Conservation (phyloP, 2,329 filamentous ascomycete genomes). For the Xylariaceae sp. region DNA sequence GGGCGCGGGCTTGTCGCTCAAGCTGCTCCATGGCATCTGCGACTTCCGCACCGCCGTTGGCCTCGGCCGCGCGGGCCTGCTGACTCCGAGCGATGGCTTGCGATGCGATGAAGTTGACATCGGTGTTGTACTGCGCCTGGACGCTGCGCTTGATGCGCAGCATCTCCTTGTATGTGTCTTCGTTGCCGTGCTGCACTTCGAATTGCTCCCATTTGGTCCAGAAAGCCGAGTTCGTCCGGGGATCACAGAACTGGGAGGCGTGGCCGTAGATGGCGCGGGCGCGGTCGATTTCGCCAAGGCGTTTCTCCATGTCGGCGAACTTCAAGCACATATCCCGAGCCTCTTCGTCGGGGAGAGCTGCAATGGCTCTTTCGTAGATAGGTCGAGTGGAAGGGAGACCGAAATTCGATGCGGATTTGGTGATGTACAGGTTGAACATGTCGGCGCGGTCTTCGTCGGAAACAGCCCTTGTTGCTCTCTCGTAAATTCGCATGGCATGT, state of each 20-base stretch:
- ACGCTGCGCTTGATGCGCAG: constrained; percentile 94
- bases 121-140: constrained; percentile 96
- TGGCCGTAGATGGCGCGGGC: constrained; percentile 94
- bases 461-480: constrained; percentile 90
- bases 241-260: constrained; percentile 95
- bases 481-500: constrained; percentile 98
- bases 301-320: constrained; percentile 93
- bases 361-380: constrained; percentile 95
- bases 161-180: constrained; percentile 99
- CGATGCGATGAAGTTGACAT: constrained; percentile 96
- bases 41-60: constrained; percentile 44
- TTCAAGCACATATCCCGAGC: constrained; percentile 98
- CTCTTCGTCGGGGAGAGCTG: constrained; percentile 85
- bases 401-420: constrained; percentile 96
- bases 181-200: constrained; percentile 96
- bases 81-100: constrained; percentile 84
- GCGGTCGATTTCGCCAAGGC: constrained; percentile 88
- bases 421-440: constrained; percentile 99
- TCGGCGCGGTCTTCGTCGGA: constrained; percentile 90
- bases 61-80: constrained; percentile 42
- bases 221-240: constrained; percentile 80
- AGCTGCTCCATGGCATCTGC: constrained; percentile 84
- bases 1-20: constrained; percentile 82
- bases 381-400: constrained; percentile 88
- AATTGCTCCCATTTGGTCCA: constrained; percentile 98